Conservation (phyloP, 129 eudicot species). For the Oenanthe sinensis region DNA sequence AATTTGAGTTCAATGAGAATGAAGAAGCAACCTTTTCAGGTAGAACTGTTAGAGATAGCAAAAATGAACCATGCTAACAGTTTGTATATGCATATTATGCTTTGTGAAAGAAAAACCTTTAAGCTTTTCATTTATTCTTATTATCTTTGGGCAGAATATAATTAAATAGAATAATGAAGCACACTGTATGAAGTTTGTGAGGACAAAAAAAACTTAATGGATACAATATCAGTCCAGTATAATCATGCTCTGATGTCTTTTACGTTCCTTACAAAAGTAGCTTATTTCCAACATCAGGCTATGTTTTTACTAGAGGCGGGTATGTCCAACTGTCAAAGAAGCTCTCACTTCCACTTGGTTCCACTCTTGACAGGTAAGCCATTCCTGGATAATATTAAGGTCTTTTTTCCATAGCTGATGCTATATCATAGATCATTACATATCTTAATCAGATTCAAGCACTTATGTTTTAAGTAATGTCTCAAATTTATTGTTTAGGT, state of each 20-base stretch:
- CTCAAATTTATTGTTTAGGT: slow-evolving; percentile 35
- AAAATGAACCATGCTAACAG: not conserved
- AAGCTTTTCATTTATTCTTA: not conserved
- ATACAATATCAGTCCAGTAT: not conserved
- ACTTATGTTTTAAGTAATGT: not conserved
- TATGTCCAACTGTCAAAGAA: slow-evolving; percentile 77
- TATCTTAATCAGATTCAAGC: slow-evolving; percentile 1
- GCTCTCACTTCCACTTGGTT: slow-evolving; percentile 86
- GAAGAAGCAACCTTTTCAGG: slow-evolving; percentile 86
- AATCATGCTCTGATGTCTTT: not conserved
- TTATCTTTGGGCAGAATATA: not conserved
- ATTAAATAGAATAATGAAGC: not conserved
- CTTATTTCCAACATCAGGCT: slow-evolving; percentile 32
- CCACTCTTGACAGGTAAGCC: slow-evolving; percentile 83
- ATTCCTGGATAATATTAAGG: not conserved
- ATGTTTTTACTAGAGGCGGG: slow-evolving; percentile 88
- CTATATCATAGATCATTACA: not conserved
- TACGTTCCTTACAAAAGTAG: not conserved
- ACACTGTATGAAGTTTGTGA: not conserved
- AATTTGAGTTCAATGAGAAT: slow-evolving; percentile 57
- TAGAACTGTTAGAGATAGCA: slow-evolving; percentile 18
- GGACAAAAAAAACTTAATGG: slow-evolving; percentile 2
- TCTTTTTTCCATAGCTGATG: not conserved
- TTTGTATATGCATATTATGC: not conserved
- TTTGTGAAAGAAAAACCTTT: not conserved